These are phyloP conservation scores for Pachyrhizus erosus DNA, from an alignment of 306 rosid species.

Conservation along the genomic window DNA sequence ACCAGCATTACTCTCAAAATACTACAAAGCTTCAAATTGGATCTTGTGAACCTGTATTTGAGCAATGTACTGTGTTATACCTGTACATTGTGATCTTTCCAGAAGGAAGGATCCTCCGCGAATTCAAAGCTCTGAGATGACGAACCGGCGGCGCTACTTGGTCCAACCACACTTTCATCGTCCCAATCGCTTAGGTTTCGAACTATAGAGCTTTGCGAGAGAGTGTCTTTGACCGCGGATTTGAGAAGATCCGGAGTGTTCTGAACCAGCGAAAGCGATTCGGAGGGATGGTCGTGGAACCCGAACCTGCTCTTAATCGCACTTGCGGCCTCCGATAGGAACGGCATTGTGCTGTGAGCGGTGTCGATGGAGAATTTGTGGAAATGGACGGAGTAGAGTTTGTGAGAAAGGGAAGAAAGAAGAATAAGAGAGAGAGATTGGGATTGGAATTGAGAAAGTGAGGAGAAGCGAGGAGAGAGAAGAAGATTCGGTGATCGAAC, in stretches of 20 bases:
- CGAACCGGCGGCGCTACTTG: conserved; percentile 47
- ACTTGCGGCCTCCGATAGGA: conserved; percentile 82
- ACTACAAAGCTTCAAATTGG: neutral
- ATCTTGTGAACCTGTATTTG: neutral
- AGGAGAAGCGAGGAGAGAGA: conserved; percentile 33
- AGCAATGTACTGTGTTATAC: conserved; percentile 44
- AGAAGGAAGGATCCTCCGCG: conserved; percentile 85
- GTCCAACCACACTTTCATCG: conserved; percentile 50
- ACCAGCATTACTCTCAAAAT: neutral
- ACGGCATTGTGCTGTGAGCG: conserved; percentile 57
- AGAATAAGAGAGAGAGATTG: neutral
- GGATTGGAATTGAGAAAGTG: neutral
- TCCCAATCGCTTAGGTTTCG: conserved; percentile 62
- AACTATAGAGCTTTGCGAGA: conserved; percentile 54
- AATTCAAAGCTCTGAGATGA: conserved; percentile 75
- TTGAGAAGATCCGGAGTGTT: conserved; percentile 72
- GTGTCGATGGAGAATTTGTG: neutral
- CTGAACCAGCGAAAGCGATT: conserved; percentile 52
- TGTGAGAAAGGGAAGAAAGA: neutral
- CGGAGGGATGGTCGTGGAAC: conserved; percentile 72
- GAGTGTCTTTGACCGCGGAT: conserved; percentile 60
- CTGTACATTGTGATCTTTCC: conserved; percentile 99
- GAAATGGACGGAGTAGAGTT: neutral
- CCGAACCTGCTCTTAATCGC: conserved; percentile 90
- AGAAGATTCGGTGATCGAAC: conserved; percentile 47